Conservation (phyloP, 2,329 filamentous ascomycete genomes). For the Dothideomycetidae sp. region DNA sequence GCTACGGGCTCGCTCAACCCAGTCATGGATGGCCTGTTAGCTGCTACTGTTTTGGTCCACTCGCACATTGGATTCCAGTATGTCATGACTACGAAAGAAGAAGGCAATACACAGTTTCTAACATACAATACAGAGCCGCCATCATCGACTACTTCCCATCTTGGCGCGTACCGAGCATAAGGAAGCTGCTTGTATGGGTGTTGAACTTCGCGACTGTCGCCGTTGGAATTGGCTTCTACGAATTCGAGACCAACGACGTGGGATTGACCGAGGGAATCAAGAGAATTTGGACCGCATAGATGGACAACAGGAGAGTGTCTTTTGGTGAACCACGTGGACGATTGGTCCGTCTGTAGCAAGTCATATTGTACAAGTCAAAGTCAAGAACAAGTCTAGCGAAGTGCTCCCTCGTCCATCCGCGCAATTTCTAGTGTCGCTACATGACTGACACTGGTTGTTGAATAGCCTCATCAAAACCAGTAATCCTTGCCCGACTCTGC, state of each 20-base stretch:
- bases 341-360: neutral
- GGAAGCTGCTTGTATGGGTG: constrained; percentile 57
- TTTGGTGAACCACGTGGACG: neutral
- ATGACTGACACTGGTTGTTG: neutral
- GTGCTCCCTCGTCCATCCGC: neutral
- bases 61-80: constrained; percentile 91
- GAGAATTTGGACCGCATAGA: constrained; percentile 72
- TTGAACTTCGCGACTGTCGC: constrained; percentile 66
- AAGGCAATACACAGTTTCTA: neutral
- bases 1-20: constrained; percentile 86
- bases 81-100: constrained; percentile 16
- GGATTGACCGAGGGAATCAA: constrained; percentile 81
- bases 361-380: neutral
- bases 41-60: constrained; percentile 72
- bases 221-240: constrained; percentile 80
- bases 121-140: constrained; percentile 37
- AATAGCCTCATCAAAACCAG: constrained; percentile 27
- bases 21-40: constrained; percentile 70
- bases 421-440: neutral
- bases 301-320: neutral
- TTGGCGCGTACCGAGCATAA: constrained; percentile 51
- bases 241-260: constrained; percentile 98
- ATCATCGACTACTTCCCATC: constrained; percentile 85
- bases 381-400: neutral
- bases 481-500: constrained; percentile 49